Evolutionary conservation across 2,329 filamentous ascomycete species (phyloP), one percentile per base, ranked within the genome.

Genomic region (Colletotrichum cordylinicola): DNA sequence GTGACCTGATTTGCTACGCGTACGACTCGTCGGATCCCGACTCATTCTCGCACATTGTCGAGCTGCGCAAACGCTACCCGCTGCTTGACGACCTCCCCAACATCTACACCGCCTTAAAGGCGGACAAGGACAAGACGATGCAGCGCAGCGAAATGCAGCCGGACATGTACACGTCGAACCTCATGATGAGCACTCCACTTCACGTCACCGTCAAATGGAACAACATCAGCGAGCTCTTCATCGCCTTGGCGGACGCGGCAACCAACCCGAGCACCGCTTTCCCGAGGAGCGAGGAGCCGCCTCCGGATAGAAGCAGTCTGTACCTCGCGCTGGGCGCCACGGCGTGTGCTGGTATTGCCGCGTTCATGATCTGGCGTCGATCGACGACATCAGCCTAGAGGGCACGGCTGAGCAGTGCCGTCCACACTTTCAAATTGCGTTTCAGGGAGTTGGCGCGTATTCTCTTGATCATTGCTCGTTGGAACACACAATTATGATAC

Each of bases 21-120:
- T 99, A 98, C 85, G 97, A 99, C 86, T 98, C 96, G 3, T 98
- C 96, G 2, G 96, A 99, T 77, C 96, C 97, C 0, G 96, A 98
- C 84, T 98, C 95, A 6, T 99, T 99, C 84, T 93, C 94, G 2
- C 96, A 98, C 82, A 95, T 99, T 69, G 94, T 96, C 48, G 91
- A 94, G 21, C 88, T 98, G 65, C 93, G 96, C 58, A 90, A 91
- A 71, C 94, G 93, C 80, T 94, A 96, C 79, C 93, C 95, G 0
- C 94, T 97, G 71, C 90, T 99, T 4, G 94, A 98, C 82, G 93
- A 95, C n/a, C 87, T 99, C 33, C 97, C 97, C 0, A 94, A 95
- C 10, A 93, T 99, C 9, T 99, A 98, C 83, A 95, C 95, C 2
- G 97, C 96, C 0, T 88, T 98, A 75, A 99, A 99, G 85, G 97